Evolutionary conservation across 2,329 filamentous ascomycete genomes (phyloP).

Genomic region (Coleophoma crateriformis): DNA sequence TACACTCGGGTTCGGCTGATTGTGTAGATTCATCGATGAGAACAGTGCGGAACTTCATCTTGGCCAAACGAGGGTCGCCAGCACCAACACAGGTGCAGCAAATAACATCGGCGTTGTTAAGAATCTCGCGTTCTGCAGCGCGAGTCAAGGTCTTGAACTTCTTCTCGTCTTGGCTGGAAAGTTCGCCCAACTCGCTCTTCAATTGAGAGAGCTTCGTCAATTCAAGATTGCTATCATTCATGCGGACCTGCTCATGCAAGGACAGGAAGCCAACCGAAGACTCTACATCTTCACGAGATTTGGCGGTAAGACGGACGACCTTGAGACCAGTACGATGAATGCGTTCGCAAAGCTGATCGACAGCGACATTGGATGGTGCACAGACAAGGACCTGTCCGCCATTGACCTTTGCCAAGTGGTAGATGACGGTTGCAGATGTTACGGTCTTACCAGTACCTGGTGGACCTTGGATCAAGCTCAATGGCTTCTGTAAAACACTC

Average conservation of each 20-base stretch:
- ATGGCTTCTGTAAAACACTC: slow-evolving; percentile 84
- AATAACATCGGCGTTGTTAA: slow-evolving; percentile 93
- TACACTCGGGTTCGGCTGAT: slow-evolving; percentile 95
- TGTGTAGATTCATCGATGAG: slow-evolving; percentile 98
- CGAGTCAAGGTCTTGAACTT: slow-evolving; percentile 96
- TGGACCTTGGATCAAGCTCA: slow-evolving; percentile 94
- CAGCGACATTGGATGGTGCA: slow-evolving; percentile 95
- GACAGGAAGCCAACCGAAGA: slow-evolving; percentile 96
- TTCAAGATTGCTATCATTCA: slow-evolving; percentile 95
- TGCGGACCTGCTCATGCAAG: slow-evolving; percentile 92
- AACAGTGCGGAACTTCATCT: slow-evolving; percentile 98
- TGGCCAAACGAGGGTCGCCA: slow-evolving; percentile 87
- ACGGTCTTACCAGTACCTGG: slow-evolving; percentile 98
- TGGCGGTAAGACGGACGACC: slow-evolving; percentile 95
- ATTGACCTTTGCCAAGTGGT: slow-evolving; percentile 92
- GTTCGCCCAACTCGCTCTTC: slow-evolving; percentile 84
- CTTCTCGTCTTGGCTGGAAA: slow-evolving; percentile 96
- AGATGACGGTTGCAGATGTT: slow-evolving; percentile 97
- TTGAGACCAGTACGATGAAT: slow-evolving; percentile 93
- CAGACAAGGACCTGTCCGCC: slow-evolving; percentile 93
- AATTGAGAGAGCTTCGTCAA: slow-evolving; percentile 88
- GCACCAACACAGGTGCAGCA: slow-evolving; percentile 98
- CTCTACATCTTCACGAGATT: slow-evolving; percentile 97
- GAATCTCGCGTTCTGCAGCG: slow-evolving; percentile 88
- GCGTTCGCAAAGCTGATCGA: slow-evolving; percentile 95